phyloP scores from a whole-genome alignment of 164 flowering plant genomes.

The Stephania cephalantha region DNA sequence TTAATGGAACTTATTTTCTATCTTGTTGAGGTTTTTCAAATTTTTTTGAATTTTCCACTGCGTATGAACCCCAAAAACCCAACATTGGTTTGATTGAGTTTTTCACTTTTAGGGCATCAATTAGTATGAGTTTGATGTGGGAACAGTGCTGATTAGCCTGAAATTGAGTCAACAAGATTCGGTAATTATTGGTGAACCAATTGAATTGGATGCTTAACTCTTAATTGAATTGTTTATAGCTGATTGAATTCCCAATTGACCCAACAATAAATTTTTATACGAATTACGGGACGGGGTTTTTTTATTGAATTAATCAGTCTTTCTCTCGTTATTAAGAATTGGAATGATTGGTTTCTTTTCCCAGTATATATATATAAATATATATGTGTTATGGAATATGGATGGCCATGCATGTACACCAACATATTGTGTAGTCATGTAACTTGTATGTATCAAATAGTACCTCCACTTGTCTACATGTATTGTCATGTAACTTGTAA shows the following conservation, averaged over 20 bases:
- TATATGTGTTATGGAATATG: no score
- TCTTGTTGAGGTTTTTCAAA: no score
- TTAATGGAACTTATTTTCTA: no score
- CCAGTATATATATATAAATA: no score
- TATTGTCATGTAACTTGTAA: no score
- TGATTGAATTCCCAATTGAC: not conserved
- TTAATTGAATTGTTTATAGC: not conserved
- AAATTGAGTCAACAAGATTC: not conserved
- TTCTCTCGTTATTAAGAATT: not conserved
- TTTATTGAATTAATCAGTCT: not conserved
- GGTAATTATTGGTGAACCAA: not conserved
- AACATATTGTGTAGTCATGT: no score
- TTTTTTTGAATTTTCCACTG: no score
- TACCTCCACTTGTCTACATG: no score
- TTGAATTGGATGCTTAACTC: not conserved
- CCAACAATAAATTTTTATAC: not conserved
- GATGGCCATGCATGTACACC: no score
- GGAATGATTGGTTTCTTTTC: not conserved
- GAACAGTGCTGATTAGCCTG: not conserved
- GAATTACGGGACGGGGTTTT: not conserved
- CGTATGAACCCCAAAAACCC: no score
- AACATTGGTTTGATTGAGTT: not conserved
- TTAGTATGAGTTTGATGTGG: not conserved
- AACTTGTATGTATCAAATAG: no score
- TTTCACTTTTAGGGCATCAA: not conserved